A percentile compares a stretch with the other conserved stretches of the same genome.
phyloP scores from a whole-genome alignment of 805 yeast species.

The Starmerella vaccinii region DNA sequence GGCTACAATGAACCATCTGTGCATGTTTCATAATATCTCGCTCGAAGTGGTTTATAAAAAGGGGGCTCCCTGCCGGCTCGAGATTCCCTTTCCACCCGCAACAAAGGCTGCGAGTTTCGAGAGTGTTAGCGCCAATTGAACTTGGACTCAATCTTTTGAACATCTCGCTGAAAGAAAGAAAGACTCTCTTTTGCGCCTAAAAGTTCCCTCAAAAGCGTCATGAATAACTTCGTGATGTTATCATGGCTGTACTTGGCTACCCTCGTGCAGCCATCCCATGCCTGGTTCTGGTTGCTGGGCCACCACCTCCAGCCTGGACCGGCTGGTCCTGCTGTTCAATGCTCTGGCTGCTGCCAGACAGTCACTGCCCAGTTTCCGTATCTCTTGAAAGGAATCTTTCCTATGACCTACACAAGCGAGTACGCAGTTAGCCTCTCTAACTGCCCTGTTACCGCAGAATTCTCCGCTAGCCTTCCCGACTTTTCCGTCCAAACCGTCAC shows the following conservation, averaged over 20 bases:
- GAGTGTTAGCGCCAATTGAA: neutral
- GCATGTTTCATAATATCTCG: neutral
- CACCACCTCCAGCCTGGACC: constrained; percentile 14
- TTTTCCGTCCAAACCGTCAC: constrained; percentile 41
- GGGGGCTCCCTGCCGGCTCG: neutral
- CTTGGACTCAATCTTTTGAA: neutral
- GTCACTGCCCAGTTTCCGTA: constrained; percentile 26
- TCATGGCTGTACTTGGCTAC: constrained; percentile 18
- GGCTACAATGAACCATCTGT: neutral
- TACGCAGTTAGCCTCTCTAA: constrained; percentile 15
- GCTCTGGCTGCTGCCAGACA: constrained; percentile 29
- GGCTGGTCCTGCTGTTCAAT: constrained; percentile 11
- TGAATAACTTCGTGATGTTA: constrained; percentile 7
- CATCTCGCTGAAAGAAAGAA: neutral
- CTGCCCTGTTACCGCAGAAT: constrained; percentile 22
- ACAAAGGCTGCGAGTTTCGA: neutral
- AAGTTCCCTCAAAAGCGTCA: neutral
- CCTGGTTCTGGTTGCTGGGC: constrained; percentile 28
- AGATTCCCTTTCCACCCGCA: neutral
- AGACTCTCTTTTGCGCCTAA: neutral
- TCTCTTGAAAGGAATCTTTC: constrained; percentile 7
- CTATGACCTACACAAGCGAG: constrained; percentile 15
- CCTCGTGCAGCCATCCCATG: constrained; percentile 17
- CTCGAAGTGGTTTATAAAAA: neutral
- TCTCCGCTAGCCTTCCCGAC: constrained; percentile 35